Evolutionary conservation across 495 filamentous ascomycete genomes (phyloP).

Genomic region (Lasiosphaeria hispida): DNA sequence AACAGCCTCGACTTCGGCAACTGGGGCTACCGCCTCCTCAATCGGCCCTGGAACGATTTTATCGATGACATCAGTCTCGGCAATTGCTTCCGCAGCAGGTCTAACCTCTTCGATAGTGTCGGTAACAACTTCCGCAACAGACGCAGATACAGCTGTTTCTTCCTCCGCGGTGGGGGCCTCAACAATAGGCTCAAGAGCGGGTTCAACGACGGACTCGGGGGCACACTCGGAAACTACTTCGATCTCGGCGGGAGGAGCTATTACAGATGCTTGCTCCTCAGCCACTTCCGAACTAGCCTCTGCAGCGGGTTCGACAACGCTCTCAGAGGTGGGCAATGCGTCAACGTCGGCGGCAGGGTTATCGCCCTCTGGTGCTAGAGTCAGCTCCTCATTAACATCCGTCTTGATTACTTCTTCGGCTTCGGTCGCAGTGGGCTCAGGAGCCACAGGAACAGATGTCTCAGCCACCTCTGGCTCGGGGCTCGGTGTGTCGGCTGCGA

Average conservation of each 20-base stretch:
- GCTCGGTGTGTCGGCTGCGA: too few relatives aligned
- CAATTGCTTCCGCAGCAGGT: neutral
- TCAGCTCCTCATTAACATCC: too few relatives aligned
- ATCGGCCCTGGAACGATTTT: neutral
- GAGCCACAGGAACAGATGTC: too few relatives aligned
- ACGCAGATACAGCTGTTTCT: neutral
- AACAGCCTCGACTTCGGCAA: neutral
- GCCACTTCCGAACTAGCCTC: slow-evolving; percentile 7
- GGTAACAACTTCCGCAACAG: neutral
- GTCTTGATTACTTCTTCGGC: too few relatives aligned
- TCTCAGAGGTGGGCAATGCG: slow-evolving; percentile 6
- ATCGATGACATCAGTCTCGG: neutral
- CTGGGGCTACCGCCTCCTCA: neutral
- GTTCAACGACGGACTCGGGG: neutral
- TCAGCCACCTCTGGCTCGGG: too few relatives aligned
- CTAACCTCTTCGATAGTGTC: too few relatives aligned
- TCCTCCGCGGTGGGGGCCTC: neutral
- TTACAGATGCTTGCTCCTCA: slow-evolving; percentile 1
- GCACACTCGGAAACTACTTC: neutral
- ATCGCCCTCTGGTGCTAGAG: too few relatives aligned
- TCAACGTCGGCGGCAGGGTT: neutral
- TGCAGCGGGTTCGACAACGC: slow-evolving; percentile 8
- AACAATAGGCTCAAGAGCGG: neutral
- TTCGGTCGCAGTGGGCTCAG: too few relatives aligned
- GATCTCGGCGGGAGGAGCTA: neutral